Base-by-base conservation (phyloP, 345 rosid species). In the Eucalyptus globulus region DNA sequence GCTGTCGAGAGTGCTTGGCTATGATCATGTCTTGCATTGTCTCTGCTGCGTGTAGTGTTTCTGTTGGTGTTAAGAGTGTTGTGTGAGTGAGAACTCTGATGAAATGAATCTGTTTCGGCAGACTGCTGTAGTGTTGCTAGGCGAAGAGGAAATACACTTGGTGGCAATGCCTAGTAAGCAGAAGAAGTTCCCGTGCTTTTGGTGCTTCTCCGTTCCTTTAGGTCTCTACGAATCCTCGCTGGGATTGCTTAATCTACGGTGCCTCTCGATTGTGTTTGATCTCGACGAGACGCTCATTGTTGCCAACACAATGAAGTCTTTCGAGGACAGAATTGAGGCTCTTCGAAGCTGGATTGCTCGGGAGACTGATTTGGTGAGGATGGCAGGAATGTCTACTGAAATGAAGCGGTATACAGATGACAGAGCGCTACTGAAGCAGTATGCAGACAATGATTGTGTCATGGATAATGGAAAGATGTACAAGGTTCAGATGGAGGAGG, bases 121-220 rank as follows among this genome's bases (percentile, higher is more conserved):
- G 99, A 97, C 99, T 72, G 99, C 99, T 7, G 97, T 96, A 80
- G 98, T 95, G 80, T 86, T 96, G 90, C 91, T 95, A 87, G 99
- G 97, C 86, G 94, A 94, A 65, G 98, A 97, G 90, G 99, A 98
- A 94, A 92, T 97, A 89, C 99, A 98, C 89, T 94, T 98, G 89
- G 99, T 96, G 91, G 99, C 99, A 92, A 98, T 97, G 99, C 99
- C 99, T 43, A 98, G 99, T 92, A 98, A 95, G 93, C 94, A 96
- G 91, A 98, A 97, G 96, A 96, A 96, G 94, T 97, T 96, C 90
- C 99, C 99, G 5, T 96, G 99, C 88, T 98, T 98, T 89, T 97
- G 99, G 99, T 98, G 99, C 93, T 97, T 94, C 92, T 93, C 97
- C 7, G 95, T 95, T 60, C 96, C 98, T 12, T 51, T 88, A 40